phyloP scores from a whole-genome alignment of 805 yeast species.

The Teunomyces aglyptinius region DNA sequence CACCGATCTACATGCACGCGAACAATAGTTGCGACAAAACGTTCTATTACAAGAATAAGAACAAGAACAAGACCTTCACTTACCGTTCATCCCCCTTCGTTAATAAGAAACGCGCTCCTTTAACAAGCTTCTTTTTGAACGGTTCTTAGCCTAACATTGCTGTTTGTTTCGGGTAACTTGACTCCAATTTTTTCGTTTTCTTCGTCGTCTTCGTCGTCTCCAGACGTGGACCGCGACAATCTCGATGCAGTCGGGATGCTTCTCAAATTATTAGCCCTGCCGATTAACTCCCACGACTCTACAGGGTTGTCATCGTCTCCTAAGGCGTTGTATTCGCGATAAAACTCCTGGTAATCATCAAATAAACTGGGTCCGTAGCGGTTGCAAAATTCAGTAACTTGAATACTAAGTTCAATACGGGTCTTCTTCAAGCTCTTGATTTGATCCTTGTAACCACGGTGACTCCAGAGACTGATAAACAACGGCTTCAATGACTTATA shows the following conservation, averaged over 20 bases:
- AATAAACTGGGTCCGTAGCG: constrained; percentile 38
- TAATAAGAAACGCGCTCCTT: no score
- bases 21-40: background rate
- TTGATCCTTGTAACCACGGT: constrained; percentile 27
- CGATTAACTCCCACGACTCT: no score
- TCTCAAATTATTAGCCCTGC: background rate
- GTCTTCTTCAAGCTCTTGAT: constrained; percentile 29
- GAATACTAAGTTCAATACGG: constrained; percentile 23
- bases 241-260: background rate
- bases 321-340: constrained; percentile 20
- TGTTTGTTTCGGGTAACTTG: background rate
- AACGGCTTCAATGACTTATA: constrained; percentile 41
- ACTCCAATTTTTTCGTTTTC: background rate
- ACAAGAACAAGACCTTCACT: no score
- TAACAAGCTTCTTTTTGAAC: background rate
- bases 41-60: background rate
- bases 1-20: background rate
- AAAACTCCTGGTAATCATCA: constrained; percentile 35
- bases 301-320: constrained; percentile 3
- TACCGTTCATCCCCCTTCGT: no score
- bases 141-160: background rate
- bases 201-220: background rate
- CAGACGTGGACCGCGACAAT: background rate
- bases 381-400: constrained; percentile 35
- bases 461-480: constrained; percentile 31